Evolutionary conservation across 176 grass and related monocot species (phyloP), one percentile per base, ranked within the genome.

Genomic region (Elaeis guineensis): DNA sequence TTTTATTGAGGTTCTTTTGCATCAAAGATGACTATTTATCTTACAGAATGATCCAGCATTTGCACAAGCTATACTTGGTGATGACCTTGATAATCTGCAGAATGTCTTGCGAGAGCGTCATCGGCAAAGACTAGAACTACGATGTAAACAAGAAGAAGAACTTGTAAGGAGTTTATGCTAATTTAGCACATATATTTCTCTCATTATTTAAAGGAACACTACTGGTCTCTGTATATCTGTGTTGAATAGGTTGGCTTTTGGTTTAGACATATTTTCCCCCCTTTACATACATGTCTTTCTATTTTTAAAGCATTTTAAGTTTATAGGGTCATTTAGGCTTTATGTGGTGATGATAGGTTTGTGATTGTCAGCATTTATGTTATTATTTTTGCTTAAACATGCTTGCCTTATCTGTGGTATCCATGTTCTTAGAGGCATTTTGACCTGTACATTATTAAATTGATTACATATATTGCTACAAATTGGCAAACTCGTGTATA

Each of bases 11-110:
- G 15, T 8, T 25, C 17, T n/a, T 6, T 17, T 68, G 0, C 17
- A 35, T 23, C 3, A 44, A 35, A 21, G 55, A 5, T 52, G 21
- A 21, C 26, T 39, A 52, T 6, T 14, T n/a, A 19, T 67, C 28
- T 70, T 91, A 69, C 76, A 97, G 93, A 97, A 85, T 89, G 92
- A 91, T 63, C 87, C 92, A n/a, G 49, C 76, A 73, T 51, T 97
- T 76, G 83, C 87, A 59, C 84, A 91, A 52, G 87, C 93, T 73
- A 70, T 97, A 77, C 79, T 97, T 77, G 93, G 79, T 28, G 81
- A 85, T 26, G 75, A 97, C 63, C 71, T 78, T 48, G 83, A 80
- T 85, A 78, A 68, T 25, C 83, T 97, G 23, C 87, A 97, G 61
- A 87, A 83, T 59, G 70, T 78, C 44, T 61, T 92, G 61, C 81